A percentile compares a stretch with the other conserved stretches of the same genome.
phyloP scores from a whole-genome alignment of 164 flowering plant genomes.

The Santalum album region DNA sequence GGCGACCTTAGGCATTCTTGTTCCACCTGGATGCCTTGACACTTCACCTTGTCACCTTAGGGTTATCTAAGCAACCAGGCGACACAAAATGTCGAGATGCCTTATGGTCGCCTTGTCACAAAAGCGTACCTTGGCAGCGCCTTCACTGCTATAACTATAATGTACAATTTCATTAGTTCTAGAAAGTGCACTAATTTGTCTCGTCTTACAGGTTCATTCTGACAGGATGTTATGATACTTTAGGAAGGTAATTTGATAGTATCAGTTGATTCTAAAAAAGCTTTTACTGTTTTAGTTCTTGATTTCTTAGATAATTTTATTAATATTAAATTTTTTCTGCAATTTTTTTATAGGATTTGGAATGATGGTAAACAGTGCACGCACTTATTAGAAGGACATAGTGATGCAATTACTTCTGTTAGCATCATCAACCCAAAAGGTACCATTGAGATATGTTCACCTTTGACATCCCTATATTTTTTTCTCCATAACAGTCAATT shows the following conservation, averaged over 20 bases:
- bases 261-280: not conserved
- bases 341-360: conserved; percentile 59
- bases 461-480: no score
- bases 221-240: conserved; percentile 87
- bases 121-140: no score
- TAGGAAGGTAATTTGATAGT: conserved; percentile 55
- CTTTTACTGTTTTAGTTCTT: not conserved
- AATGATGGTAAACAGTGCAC: conserved; percentile 60
- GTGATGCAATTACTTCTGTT: conserved; percentile 62
- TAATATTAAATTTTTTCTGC: not conserved
- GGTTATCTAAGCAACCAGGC: no score
- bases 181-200: not conserved
- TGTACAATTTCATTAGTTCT: not conserved
- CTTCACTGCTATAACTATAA: not conserved
- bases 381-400: conserved; percentile 78
- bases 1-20: no score
- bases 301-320: not conserved
- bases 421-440: conserved; percentile 52
- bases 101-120: no score
- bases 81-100: no score
- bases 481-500: not conserved
- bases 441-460: conserved; percentile 8
- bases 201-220: conserved; percentile 60
- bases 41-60: no score
- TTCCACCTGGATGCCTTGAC: no score